Evolutionary conservation across 805 yeast genomes (phyloP).

Genomic region (Candida glaebosa): DNA sequence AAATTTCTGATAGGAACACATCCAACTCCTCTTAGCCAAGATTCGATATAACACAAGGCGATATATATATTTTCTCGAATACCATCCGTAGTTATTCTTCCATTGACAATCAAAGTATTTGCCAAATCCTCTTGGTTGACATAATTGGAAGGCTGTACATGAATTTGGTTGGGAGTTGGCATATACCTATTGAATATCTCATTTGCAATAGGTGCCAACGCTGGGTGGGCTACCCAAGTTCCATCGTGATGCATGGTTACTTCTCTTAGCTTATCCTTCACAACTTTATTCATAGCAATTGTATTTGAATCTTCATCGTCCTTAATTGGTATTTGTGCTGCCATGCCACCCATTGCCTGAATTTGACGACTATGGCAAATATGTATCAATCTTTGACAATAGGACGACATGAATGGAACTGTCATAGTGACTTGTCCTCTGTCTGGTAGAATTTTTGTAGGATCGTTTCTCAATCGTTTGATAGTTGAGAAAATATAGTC

Average conservation of each 20-base stretch:
- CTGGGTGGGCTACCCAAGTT: conserved; percentile 23
- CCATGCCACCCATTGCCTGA: conserved; percentile 25
- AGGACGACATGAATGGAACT: conserved; percentile 18
- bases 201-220: conserved; percentile 18
- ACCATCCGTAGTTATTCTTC: conserved; percentile 14
- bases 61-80: conserved; percentile 18
- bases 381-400: conserved; percentile 13
- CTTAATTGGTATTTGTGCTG: conserved; percentile 22
- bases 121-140: conserved; percentile 14
- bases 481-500: conserved; percentile 19
- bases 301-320: conserved; percentile 15
- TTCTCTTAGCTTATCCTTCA: conserved; percentile 18
- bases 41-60: conserved; percentile 19
- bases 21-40: conserved; percentile 19
- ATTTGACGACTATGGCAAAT: conserved; percentile 20
- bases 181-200: conserved; percentile 15
- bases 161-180: conserved; percentile 22
- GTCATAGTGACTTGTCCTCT: conserved; percentile 20
- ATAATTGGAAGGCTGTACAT: conserved; percentile 10
- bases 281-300: conserved; percentile 16
- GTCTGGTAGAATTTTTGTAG: conserved; percentile 16
- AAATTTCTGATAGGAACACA: conserved; percentile 20
- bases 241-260: conserved; percentile 20
- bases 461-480: conserved; percentile 16
- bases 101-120: conserved; percentile 13